A percentile compares a stretch with the other conserved stretches of the same genome.
Evolutionary conservation across 768 basidiomycete species (phyloP).

Genomic region (Lentinula edodes): DNA sequence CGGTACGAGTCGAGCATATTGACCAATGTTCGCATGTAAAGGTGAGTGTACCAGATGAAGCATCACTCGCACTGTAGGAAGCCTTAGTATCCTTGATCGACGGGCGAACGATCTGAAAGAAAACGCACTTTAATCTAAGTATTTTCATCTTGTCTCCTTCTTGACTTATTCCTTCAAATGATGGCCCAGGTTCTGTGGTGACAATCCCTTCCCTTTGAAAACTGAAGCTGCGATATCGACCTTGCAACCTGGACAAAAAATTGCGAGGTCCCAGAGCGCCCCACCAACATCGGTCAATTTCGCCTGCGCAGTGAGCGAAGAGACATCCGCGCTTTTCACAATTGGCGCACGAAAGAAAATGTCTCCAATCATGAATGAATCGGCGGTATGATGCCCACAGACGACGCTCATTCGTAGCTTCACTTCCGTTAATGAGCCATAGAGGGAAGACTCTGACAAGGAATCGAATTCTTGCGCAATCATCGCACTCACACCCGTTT

Average conservation of each 20-base stretch:
- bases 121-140: conserved; percentile 2
- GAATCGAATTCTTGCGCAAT: neutral
- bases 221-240: neutral
- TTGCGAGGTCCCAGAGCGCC: conserved; percentile 18
- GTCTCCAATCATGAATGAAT: conserved; percentile 21
- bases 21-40: too few species aligned
- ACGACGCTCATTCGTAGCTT: conserved; percentile 11
- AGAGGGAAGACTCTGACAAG: conserved; percentile 17
- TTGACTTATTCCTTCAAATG: conserved; percentile 2
- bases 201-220: neutral
- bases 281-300: conserved; percentile 25
- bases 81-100: neutral
- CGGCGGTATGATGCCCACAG: conserved; percentile 12
- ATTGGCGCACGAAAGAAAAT: conserved; percentile 14
- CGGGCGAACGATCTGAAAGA: neutral
- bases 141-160: conserved; percentile 4
- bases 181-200: neutral
- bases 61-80: too few species aligned
- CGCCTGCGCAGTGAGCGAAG: conserved; percentile 13
- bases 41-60: too few species aligned
- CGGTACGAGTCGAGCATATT: too few species aligned
- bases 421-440: conserved; percentile 16
- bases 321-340: conserved; percentile 3
- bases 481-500: neutral
- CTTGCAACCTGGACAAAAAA: conserved; percentile 15